A percentile compares a stretch with the other conserved stretches of the same genome.
These are phyloP conservation scores for Pythium folliculosum DNA, from an alignment of 352 stramenopile species.

Conservation along the genomic window DNA sequence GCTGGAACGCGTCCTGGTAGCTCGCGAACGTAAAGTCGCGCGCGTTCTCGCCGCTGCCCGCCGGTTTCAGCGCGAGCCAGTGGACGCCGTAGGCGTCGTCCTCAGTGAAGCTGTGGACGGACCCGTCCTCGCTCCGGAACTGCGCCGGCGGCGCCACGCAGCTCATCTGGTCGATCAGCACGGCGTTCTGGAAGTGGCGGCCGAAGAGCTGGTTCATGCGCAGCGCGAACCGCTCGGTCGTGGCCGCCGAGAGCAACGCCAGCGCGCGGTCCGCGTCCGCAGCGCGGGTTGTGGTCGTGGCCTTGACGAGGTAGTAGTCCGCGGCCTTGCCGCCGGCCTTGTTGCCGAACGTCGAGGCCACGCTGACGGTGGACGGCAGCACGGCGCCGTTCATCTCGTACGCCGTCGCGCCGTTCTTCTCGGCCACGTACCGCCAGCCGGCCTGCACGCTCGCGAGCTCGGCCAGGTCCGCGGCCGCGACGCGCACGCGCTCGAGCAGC, in stretches of 20 bases:
- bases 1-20: conserved; percentile 69
- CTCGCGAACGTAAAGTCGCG: conserved; percentile 71
- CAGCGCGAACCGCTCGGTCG: conserved; percentile 46
- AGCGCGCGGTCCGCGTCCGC: conserved; percentile 47
- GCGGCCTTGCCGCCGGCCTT: conserved; percentile 44
- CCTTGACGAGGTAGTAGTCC: conserved; percentile 71
- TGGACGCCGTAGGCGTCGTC: conserved; percentile 73
- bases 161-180: conserved; percentile 64
- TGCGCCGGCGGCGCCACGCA: conserved; percentile 56
- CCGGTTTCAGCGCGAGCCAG: conserved; percentile 58
- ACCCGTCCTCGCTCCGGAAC: conserved; percentile 19
- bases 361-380: conserved; percentile 33
- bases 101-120: conserved; percentile 24
- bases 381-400: conserved; percentile 64
- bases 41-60: conserved; percentile 41
- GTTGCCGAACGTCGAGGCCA: conserved; percentile 25
- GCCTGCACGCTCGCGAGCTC: conserved; percentile 43
- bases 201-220: conserved; percentile 66
- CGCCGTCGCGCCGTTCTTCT: conserved; percentile 54
- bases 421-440: conserved; percentile 52
- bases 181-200: conserved; percentile 49
- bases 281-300: conserved; percentile 53
- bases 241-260: conserved; percentile 44
- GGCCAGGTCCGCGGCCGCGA: conserved; percentile 57
- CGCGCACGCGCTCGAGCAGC: conserved; percentile 64